Conservation (phyloP, 2,329 filamentous ascomycete genomes). For the Alternaria sp. region DNA sequence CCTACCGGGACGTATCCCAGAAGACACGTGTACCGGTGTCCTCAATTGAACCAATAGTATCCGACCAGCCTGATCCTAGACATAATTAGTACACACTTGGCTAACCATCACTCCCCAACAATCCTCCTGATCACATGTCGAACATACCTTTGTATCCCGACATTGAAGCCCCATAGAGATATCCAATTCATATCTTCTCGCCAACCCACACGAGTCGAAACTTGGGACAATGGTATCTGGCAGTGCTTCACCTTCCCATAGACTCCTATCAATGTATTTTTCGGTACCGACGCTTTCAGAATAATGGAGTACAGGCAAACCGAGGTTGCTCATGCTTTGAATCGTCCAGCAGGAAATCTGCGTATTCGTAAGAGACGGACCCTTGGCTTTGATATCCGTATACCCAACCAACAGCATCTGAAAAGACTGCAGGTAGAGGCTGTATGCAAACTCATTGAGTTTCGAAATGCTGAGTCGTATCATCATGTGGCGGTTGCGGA, state of each 20-base stretch:
- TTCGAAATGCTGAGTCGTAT: too few relatives aligned
- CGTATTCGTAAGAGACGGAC: neutral
- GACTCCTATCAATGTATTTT: neutral
- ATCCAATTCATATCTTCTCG: constrained; percentile 25
- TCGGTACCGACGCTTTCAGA: constrained; percentile 4
- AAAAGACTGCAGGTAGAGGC: too few relatives aligned
- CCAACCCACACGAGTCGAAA: constrained; percentile 22
- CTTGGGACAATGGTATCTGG: constrained; percentile 17
- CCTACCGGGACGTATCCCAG: constrained; percentile 15
- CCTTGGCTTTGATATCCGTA: too few relatives aligned
- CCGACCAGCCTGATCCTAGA: constrained; percentile 14
- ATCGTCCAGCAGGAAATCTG: constrained; percentile 23
- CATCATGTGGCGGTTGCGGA: too few relatives aligned
- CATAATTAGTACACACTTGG: neutral
- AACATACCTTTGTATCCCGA: constrained; percentile 5
- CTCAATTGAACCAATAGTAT: constrained; percentile 23
- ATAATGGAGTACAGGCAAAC: constrained; percentile 1
- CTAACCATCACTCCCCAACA: too few relatives aligned
- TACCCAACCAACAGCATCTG: too few relatives aligned
- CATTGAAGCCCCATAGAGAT: constrained; percentile 27
- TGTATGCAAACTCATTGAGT: too few relatives aligned
- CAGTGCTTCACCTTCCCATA: constrained; percentile 16
- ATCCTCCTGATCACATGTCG: neutral
- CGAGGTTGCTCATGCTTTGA: constrained; percentile 24
- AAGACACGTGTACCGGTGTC: constrained; percentile 18